Conservation (phyloP, 2,329 filamentous ascomycete species). For the Penicillium occitanis region DNA sequence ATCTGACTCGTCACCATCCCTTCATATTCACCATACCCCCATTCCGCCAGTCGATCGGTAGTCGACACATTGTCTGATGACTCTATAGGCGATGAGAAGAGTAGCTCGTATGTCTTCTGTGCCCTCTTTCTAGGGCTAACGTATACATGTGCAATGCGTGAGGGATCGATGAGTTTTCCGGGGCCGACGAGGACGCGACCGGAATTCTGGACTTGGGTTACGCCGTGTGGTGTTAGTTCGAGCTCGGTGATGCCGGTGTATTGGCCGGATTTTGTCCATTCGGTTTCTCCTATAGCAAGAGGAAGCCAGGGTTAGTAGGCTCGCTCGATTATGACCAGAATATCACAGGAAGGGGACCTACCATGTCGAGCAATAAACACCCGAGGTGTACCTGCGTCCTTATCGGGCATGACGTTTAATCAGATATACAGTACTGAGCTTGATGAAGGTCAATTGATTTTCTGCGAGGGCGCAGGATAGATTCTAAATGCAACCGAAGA, state of each 20-base stretch:
- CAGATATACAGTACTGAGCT: not conserved
- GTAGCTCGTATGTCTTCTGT: conserved; percentile 50
- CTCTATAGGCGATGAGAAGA: conserved; percentile 31
- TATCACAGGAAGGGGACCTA: conserved; percentile 19
- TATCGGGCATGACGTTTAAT: conserved; percentile 35
- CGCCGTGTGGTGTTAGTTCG: conserved; percentile 43
- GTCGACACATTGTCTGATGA: conserved; percentile 42
- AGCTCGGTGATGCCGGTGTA: conserved; percentile 50
- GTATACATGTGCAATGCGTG: conserved; percentile 49
- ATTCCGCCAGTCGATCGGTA: conserved; percentile 57
- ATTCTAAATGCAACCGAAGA: not conserved
- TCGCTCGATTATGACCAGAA: not conserved
- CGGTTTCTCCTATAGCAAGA: conserved; percentile 36
- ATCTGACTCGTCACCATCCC: conserved; percentile 57
- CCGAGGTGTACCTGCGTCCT: conserved; percentile 39
- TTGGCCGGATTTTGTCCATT: conserved; percentile 50
- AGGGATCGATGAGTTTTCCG: conserved; percentile 54
- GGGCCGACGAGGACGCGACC: conserved; percentile 50
- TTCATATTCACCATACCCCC: conserved; percentile 65
- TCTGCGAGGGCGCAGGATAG: not conserved
- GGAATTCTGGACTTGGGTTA: conserved; percentile 48
- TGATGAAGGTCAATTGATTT: not conserved
- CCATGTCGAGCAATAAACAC: conserved; percentile 43
- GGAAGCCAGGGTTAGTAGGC: not conserved
- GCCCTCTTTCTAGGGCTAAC: conserved; percentile 54